Conservation (phyloP, 352 stramenopile species). For the Phytopythium montanum region DNA sequence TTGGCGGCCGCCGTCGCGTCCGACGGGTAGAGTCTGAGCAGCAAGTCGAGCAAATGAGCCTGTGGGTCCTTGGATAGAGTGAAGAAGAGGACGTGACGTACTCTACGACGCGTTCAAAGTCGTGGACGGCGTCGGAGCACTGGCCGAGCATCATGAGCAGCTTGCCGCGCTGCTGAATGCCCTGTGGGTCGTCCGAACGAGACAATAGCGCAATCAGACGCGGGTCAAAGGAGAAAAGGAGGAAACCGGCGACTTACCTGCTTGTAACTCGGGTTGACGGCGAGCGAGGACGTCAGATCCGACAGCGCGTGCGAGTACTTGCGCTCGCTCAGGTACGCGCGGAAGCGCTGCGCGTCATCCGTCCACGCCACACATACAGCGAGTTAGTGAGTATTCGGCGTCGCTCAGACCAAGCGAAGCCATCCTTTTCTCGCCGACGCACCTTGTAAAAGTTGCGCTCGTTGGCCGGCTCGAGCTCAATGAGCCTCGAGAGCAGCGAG, state of each 20-base stretch:
- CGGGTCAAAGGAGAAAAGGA: not conserved
- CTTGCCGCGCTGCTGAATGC: conserved; percentile 67
- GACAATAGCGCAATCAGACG: not conserved
- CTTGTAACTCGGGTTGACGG: conserved; percentile 78
- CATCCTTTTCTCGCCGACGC: not conserved
- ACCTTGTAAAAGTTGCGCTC: conserved; percentile 85
- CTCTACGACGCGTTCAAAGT: conserved; percentile 60
- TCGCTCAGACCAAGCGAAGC: not conserved
- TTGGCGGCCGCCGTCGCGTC: conserved; percentile 45
- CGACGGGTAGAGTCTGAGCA: conserved; percentile 46
- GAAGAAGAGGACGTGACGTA: conserved; percentile 11
- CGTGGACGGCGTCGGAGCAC: conserved; percentile 46
- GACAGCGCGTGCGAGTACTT: conserved; percentile 74
- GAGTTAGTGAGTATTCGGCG: not conserved
- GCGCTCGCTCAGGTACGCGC: conserved; percentile 74
- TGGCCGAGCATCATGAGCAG: conserved; percentile 78
- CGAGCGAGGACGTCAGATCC: conserved; percentile 63
- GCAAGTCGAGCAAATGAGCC: not conserved
- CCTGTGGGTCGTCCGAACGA: conserved; percentile 10
- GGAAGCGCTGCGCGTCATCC: conserved; percentile 35
- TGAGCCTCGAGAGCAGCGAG: conserved; percentile 73
- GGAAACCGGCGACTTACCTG: conserved; percentile 22
- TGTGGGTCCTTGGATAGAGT: not conserved
- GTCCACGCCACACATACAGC: not conserved
- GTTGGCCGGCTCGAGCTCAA: conserved; percentile 73